Evolutionary conservation across 108 stramenopile species (phyloP), one percentile per base, ranked within the genome.

Genomic region (Fragilaria radians): DNA sequence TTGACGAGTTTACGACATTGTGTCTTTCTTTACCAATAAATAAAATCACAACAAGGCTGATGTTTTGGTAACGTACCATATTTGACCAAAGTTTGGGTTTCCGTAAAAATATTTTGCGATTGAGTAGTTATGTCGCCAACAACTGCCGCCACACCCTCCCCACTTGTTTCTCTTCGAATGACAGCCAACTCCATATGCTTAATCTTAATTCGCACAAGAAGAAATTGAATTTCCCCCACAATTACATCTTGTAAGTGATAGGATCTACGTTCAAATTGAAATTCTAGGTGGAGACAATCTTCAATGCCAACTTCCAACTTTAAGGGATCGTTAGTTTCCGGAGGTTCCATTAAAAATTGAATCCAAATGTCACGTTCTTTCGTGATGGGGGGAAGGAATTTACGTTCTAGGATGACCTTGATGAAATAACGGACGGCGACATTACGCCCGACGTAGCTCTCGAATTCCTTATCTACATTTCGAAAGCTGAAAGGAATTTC

Each of bases 281-380:
- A 99, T 82, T 99, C 98, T 67, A 99, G 98, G 68, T 99, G 98
- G 32, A 99, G 82, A 72, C 96, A 99, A 57, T 99, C 98, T 69
- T 99, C 98, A 63, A 99, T 99, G 14, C 98, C 98, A 32, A 99
- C 98, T 72, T 99, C 98, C 97, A 98, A 97, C 74, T 97, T 98
- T 61, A 98, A 94, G 29, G 91, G 65, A 57, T 86, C 79, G 56
- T 86, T 81, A 28, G 83, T 69, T 27, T 62, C 59, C 4, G 93
- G 96, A 63, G 89, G 80, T n/a, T 68, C 57, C 14, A 81, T 70
- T 31, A 79, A 59, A 25, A 84, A 67, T 61, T 98, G 97, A 5
- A 99, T 86, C 63, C 92, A 70, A 28, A 97, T 80, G 49, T 99
- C 96, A 45, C 92, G 86, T 62, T 98, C 96, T 61, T 83, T 76